phyloP scores from a whole-genome alignment of 2,329 filamentous ascomycete species.

The Fusarium solani-melongenae region DNA sequence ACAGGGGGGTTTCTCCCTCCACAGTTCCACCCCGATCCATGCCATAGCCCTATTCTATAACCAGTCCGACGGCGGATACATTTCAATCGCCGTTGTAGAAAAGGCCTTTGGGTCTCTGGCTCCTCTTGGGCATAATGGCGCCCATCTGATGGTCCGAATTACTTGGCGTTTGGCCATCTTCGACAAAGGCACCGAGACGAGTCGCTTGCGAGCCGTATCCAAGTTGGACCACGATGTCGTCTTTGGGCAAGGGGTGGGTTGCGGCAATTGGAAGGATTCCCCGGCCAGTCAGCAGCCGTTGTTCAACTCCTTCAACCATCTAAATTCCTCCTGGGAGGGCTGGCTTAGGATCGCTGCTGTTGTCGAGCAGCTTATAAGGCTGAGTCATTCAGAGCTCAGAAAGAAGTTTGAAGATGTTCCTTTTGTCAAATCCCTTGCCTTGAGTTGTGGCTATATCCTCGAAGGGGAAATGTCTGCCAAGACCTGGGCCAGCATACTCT shows the following conservation, averaged over 20 bases:
- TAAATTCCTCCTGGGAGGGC: neutral
- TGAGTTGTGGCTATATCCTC: neutral
- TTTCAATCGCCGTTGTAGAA: neutral
- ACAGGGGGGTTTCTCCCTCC: neutral
- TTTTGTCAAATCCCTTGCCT: neutral
- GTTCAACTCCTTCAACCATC: neutral
- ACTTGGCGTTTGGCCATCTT: neutral
- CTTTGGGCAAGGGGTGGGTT: neutral
- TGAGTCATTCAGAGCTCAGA: too few species aligned
- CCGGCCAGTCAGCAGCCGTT: neutral
- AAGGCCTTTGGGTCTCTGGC: neutral
- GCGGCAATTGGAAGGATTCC: neutral
- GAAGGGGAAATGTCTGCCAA: neutral
- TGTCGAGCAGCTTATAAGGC: neutral
- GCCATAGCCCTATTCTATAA: neutral
- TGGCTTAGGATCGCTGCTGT: neutral
- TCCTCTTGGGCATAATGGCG: neutral
- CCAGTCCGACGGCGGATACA: neutral
- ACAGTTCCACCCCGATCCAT: neutral
- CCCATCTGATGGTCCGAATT: neutral
- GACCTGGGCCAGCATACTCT: neutral
- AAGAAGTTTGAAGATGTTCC: neutral
- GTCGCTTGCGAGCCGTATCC: neutral
- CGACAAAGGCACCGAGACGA: neutral
- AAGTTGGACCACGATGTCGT: neutral